Conservation (phyloP, 1,284 basidiomycete genomes). For the Ceratobasidium sp. region DNA sequence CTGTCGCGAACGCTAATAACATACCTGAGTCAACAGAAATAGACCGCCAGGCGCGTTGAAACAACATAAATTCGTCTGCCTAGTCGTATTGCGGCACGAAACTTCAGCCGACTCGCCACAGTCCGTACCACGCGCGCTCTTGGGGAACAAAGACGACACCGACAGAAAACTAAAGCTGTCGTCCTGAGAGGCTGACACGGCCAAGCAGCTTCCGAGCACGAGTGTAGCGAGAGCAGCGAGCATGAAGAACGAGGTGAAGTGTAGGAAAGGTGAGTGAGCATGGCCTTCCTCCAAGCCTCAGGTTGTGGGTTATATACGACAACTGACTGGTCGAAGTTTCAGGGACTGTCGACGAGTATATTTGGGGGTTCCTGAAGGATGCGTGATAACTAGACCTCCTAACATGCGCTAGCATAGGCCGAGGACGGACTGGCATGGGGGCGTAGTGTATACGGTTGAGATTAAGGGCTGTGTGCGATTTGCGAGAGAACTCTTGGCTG, state of each 20-base stretch:
- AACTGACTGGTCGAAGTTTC: slow-evolving; percentile 8
- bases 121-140: background rate
- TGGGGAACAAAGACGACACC: background rate
- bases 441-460: too few relatives aligned
- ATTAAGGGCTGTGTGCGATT: too few relatives aligned
- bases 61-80: slow-evolving; percentile 39
- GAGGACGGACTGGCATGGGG: slow-evolving; percentile 27
- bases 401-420: background rate
- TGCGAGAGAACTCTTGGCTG: too few relatives aligned
- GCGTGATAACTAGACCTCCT: slow-evolving; percentile 21
- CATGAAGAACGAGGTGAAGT: background rate
- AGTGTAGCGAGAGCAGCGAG: slow-evolving; percentile 18
- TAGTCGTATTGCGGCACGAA: slow-evolving; percentile 40
- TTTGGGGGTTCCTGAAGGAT: slow-evolving; percentile 23
- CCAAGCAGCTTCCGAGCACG: slow-evolving; percentile 10
- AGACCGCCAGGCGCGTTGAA: slow-evolving; percentile 37
- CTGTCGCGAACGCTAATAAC: background rate
- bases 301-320: slow-evolving; percentile 16
- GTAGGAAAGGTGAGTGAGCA: background rate
- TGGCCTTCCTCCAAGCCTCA: background rate
- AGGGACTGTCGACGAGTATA: slow-evolving; percentile 19
- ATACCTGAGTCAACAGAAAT: slow-evolving; percentile 39
- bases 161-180: slow-evolving; percentile 24
- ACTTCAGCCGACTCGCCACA: slow-evolving; percentile 25
- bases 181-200: slow-evolving; percentile 23